Conservation (phyloP, 176 grass and related monocot genomes). For the Poa annua region DNA sequence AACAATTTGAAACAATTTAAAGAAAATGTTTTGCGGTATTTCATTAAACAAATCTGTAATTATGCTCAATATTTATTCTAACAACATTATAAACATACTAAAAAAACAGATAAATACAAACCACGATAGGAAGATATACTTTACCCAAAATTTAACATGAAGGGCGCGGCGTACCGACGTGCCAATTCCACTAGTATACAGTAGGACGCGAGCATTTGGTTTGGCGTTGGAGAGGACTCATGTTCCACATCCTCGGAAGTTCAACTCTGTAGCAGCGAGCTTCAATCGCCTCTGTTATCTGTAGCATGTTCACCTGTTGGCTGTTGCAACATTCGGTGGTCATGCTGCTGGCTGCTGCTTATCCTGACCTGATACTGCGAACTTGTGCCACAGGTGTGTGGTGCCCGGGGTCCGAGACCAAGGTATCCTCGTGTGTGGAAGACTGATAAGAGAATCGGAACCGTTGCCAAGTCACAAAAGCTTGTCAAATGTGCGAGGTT, state of each 20-base stretch:
- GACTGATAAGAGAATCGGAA: constrained; percentile 73
- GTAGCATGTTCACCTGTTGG: not conserved
- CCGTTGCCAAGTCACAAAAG: constrained; percentile 91
- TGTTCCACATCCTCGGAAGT: constrained; percentile 31
- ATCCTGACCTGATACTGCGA: not conserved
- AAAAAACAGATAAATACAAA: too few relatives aligned
- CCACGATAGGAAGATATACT: too few relatives aligned
- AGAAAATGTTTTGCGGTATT: too few relatives aligned
- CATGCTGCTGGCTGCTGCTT: not conserved
- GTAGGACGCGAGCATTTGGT: constrained; percentile 22
- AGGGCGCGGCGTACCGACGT: too few relatives aligned
- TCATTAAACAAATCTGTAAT: too few relatives aligned
- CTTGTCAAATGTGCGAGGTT: constrained; percentile 88
- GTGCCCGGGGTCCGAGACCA: constrained; percentile 79
- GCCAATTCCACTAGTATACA: too few relatives aligned
- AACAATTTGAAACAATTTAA: too few relatives aligned
- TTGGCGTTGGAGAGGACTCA: not conserved
- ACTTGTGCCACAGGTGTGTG: constrained; percentile 59
- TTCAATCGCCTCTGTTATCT: not conserved
- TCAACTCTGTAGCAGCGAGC: constrained; percentile 48
- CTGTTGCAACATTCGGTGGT: not conserved
- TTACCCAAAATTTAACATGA: too few relatives aligned
- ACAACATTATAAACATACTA: too few relatives aligned
- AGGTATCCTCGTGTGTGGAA: constrained; percentile 90
- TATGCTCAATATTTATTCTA: too few relatives aligned